Evolutionary conservation across 441 rosid genomes (phyloP), one percentile per base, ranked within the genome.

Genomic region (Populus hybrid): DNA sequence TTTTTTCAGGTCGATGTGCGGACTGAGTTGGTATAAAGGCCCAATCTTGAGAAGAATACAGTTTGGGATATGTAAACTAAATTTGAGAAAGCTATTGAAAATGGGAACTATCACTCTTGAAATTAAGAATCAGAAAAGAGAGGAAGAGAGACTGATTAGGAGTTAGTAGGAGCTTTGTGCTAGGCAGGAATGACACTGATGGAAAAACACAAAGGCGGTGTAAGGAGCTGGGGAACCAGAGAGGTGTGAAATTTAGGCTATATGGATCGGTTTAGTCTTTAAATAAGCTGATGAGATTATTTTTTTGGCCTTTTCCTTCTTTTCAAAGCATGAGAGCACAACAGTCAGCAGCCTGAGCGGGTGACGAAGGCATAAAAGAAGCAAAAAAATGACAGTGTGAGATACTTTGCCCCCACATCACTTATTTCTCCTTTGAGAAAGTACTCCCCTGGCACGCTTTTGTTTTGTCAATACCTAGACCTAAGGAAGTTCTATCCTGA

Each of bases 391-490:
- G 56, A 1, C 20, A 50, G 1, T 1, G 20, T 14, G 20, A 50
- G 56, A 50, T 50, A 73, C 74, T 59, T 80, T 71, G 18, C 76
- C 40, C 1, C 38, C 76, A 59, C 59, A 7, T 64, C 38, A 18
- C 50, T 53, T 59, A 69, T 77, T 77, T 68, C 82, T 71, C 74
- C 66, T 73, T 74, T 59, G 75, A 85, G 81, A 53, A 83, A 79
- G 86, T 33, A 26, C 40, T 65, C 7, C 11, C 56, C 1, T 73
- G 66, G 42, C 20, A 26, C 64, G 12, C 64, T 75, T 75, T 23
- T 45, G 6, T 45, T 14, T 12, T 14, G 6, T 45, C 56, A 45
- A 45, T 12, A 12, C 53, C 53, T 11, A 3, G 53, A 1, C 16
- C 21, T 26, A 18, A 35, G 29, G 38, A 29, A 36, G 31, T 14